phyloP scores from a whole-genome alignment of 495 filamentous ascomycete genomes.

The Thermothielavioides terrestris region DNA sequence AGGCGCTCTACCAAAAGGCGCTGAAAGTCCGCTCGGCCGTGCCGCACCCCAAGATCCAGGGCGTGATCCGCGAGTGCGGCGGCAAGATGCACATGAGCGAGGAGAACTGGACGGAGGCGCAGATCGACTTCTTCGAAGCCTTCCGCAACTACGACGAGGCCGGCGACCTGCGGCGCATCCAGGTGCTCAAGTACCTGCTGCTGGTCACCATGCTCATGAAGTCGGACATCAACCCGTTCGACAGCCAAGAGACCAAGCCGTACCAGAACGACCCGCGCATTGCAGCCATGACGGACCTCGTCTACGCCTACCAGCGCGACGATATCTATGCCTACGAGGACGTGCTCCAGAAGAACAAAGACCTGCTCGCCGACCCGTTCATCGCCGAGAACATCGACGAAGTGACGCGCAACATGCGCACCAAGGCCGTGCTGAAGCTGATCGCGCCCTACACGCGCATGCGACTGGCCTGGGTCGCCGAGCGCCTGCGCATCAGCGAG shows the following conservation, averaged over 20 bases:
- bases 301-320: constrained; percentile 92
- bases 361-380: constrained; percentile 85
- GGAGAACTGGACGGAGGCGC: constrained; percentile 96
- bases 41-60: constrained; percentile 97
- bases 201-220: constrained; percentile 98
- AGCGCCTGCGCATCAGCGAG: constrained; percentile 73
- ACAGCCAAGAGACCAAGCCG: constrained; percentile 98
- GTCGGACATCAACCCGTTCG: constrained; percentile 98
- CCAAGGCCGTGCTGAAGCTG: constrained; percentile 85
- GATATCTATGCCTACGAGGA: constrained; percentile 88
- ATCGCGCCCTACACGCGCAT: constrained; percentile 95
- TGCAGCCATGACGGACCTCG: constrained; percentile 91
- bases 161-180: constrained; percentile 89
- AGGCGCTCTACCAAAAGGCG: constrained; percentile 83
- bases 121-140: constrained; percentile 96
- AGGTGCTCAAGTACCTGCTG: constrained; percentile 95
- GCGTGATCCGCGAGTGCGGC: constrained; percentile 95
- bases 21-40: constrained; percentile 89
- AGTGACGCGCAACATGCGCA: constrained; percentile 96
- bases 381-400: constrained; percentile 99
- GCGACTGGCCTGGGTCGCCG: constrained; percentile 74
- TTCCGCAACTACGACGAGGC: constrained; percentile 99
- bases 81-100: constrained; percentile 99
- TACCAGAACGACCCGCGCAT: constrained; percentile 95
- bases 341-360: constrained; percentile 78